phyloP scores from a whole-genome alignment of 2,329 filamentous ascomycete genomes.

The Colletotrichum tropicale region DNA sequence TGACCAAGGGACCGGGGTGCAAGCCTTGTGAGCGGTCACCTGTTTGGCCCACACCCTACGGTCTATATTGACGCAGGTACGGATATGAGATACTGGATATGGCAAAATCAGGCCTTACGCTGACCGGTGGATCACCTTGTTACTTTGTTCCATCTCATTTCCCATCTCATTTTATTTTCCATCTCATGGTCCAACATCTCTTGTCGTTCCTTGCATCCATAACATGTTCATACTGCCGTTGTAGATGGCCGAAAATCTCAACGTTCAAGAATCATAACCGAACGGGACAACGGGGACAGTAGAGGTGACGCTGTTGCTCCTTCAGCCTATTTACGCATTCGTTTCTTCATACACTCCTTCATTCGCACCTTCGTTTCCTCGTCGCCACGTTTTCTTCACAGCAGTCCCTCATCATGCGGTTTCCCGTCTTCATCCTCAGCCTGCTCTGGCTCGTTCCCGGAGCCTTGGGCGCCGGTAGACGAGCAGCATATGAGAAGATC shows the following conservation, averaged over 20 bases:
- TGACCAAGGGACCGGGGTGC: not conserved
- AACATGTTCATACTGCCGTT: not conserved
- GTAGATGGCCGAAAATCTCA: not conserved
- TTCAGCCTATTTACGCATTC: not conserved
- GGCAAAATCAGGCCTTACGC: not conserved
- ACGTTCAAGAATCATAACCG: not conserved
- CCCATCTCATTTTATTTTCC: not conserved
- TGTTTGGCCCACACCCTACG: not conserved
- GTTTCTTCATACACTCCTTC: not conserved
- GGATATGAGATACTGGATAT: not conserved
- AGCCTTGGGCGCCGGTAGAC: not conserved
- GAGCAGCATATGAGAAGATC: not conserved
- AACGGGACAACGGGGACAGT: not conserved
- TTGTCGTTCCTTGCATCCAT: not conserved
- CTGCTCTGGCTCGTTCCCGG: not conserved
- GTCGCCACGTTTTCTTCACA: not conserved
- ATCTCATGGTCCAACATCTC: not conserved
- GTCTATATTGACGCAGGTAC: not conserved
- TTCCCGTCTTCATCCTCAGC: not conserved
- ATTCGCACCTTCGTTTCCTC: not conserved
- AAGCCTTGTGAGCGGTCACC: not conserved
- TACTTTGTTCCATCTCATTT: not conserved
- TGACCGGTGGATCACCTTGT: not conserved
- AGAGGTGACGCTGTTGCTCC: not conserved
- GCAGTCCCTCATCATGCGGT: not conserved